Evolutionary conservation across 306 rosid species (phyloP).

Genomic region (Sechiopsis laciniata): DNA sequence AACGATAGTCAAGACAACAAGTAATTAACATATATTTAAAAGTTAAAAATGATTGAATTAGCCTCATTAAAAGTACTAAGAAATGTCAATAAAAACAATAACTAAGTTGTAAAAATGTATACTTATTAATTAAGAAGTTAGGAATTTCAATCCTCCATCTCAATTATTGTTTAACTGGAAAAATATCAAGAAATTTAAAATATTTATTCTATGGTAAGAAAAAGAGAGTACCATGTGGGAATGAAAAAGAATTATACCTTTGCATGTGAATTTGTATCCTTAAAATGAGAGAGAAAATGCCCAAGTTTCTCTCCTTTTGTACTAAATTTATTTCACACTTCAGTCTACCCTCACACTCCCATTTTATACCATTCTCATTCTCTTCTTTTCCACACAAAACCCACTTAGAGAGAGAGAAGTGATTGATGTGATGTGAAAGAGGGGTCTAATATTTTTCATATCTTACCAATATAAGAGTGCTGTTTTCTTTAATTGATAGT

Average conservation of each 20-base stretch:
- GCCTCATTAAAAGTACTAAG: too few species aligned
- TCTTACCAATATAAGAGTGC: background rate
- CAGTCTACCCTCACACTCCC: conserved; percentile 15
- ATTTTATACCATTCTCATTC: conserved; percentile 28
- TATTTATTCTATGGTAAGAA: too few species aligned
- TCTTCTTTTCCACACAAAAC: background rate
- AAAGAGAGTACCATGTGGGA: background rate
- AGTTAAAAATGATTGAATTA: too few species aligned
- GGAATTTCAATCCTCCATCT: too few species aligned
- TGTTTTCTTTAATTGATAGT: too few species aligned
- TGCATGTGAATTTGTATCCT: background rate
- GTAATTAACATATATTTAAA: too few species aligned
- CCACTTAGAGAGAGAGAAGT: background rate
- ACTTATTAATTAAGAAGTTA: too few species aligned
- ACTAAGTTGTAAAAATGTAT: too few species aligned
- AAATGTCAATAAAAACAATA: too few species aligned
- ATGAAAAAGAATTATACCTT: conserved; percentile 21
- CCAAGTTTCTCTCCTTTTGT: conserved; percentile 14
- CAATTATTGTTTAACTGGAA: too few species aligned
- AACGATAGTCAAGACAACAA: too few species aligned
- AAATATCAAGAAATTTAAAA: too few species aligned
- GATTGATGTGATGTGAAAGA: conserved; percentile 10
- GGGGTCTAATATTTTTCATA: background rate
- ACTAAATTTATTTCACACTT: conserved; percentile 14
- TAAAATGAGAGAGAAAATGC: background rate